Evolutionary conservation across 768 basidiomycete species (phyloP).

Genomic region (Flagelloscypha sp.): DNA sequence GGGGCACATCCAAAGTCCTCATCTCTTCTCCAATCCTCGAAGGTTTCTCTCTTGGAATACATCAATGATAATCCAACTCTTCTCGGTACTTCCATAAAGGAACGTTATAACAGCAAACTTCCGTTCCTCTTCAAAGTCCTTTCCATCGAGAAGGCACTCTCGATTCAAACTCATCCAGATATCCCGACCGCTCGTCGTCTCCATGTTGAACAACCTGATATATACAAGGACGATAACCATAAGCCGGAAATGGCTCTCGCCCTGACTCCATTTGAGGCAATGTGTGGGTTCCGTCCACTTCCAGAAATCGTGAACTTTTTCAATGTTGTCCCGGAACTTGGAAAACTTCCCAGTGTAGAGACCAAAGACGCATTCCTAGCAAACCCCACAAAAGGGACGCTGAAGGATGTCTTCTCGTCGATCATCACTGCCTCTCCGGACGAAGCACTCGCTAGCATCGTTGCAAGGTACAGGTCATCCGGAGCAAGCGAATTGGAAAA

Average conservation of each 20-base stretch:
- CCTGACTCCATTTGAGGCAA: constrained; percentile 78
- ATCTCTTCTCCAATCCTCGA: constrained; percentile 42
- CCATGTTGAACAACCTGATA: constrained; percentile 59
- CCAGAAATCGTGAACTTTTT: constrained; percentile 62
- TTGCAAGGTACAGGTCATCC: constrained; percentile 51
- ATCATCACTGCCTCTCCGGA: constrained; percentile 73
- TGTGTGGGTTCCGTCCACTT: constrained; percentile 91
- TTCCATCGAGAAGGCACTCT: constrained; percentile 81
- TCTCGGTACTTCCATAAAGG: constrained; percentile 52
- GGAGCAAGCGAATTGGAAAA: constrained; percentile 32
- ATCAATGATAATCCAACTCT: constrained; percentile 61
- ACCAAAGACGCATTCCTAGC: constrained; percentile 45
- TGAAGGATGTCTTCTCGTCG: constrained; percentile 73
- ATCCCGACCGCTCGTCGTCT: constrained; percentile 70
- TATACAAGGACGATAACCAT: constrained; percentile 97
- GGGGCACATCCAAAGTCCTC: constrained; percentile 85
- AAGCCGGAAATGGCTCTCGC: constrained; percentile 99
- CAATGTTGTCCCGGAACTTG: constrained; percentile 64
- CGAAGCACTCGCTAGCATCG: constrained; percentile 45
- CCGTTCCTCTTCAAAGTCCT: constrained; percentile 93
- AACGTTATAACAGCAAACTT: constrained; percentile 60
- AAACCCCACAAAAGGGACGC: constrained; percentile 43
- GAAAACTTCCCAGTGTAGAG: constrained; percentile 53
- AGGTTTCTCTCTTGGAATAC: constrained; percentile 43
- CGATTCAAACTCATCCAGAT: constrained; percentile 89